A percentile compares a stretch with the other conserved stretches of the same genome.
Evolutionary conservation across 148 eudicot species (phyloP).

Genomic region (Spergularia bocconei): DNA sequence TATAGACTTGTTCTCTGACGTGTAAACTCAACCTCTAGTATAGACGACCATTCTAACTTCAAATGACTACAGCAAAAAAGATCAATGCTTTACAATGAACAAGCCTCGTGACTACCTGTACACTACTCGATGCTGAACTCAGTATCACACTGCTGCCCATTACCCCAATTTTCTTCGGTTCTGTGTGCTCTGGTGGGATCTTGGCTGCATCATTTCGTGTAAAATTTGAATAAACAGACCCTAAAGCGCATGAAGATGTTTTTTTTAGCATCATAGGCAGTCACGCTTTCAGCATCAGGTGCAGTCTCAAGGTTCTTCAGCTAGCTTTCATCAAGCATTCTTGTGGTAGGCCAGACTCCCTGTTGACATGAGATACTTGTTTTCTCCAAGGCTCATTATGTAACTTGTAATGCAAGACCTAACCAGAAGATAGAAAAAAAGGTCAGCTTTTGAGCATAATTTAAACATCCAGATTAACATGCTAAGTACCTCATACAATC

Average conservation of each 20-base stretch:
- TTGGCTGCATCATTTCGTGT: neutral
- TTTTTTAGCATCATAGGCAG: no score
- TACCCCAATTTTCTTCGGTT: neutral
- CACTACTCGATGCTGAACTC: neutral
- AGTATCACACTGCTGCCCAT: neutral
- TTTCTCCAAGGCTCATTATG: conserved; percentile 83
- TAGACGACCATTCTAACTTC: no score
- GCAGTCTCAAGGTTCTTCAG: conserved; percentile 5
- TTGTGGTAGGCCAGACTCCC: conserved; percentile 51
- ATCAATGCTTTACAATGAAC: no score
- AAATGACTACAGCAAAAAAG: no score
- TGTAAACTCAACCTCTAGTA: no score
- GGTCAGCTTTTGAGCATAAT: conserved; percentile 6
- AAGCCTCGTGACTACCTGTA: neutral
- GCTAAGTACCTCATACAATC: neutral
- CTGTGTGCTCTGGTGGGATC: neutral
- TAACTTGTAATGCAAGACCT: conserved; percentile 83
- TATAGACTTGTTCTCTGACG: no score
- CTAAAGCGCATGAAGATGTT: no score
- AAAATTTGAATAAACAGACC: no score
- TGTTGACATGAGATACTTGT: conserved; percentile 24
- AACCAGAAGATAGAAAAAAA: conserved; percentile 5
- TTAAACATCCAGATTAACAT: neutral
- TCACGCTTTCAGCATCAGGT: neutral
- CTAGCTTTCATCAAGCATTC: conserved; percentile 40